These are phyloP conservation scores for Didymella keratinophila DNA, from an alignment of 2,329 filamentous ascomycete genomes.

Conservation along the genomic window DNA sequence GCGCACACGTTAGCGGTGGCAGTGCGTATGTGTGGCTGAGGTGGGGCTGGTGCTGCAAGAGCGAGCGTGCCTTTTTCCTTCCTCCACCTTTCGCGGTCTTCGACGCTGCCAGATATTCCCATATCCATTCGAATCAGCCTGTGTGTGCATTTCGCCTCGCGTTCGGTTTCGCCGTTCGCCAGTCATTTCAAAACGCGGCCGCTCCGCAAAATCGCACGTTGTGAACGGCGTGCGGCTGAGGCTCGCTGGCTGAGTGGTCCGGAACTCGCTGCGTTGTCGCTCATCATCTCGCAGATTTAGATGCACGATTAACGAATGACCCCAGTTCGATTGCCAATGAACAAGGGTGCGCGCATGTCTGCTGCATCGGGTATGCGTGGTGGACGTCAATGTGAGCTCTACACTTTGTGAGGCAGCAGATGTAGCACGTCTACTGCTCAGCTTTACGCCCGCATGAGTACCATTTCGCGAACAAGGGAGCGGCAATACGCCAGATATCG, in stretches of 20 bases:
- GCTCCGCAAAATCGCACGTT: background rate
- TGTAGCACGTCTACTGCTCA: background rate
- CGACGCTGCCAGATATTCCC: background rate
- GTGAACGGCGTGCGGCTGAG: background rate
- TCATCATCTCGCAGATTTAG: slow-evolving; percentile 1
- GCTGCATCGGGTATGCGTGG: slow-evolving; percentile 16
- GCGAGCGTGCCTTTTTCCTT: too few relatives aligned
- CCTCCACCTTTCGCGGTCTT: background rate
- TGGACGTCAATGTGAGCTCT: slow-evolving; percentile 9
- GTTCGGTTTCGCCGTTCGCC: background rate
- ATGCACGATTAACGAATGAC: slow-evolving; percentile 8
- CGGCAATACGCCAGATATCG: background rate
- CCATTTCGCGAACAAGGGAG: background rate
- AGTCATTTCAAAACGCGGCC: background rate
- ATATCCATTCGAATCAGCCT: background rate
- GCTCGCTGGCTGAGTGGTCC: slow-evolving; percentile 7
- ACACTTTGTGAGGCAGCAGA: background rate
- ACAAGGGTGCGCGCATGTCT: background rate
- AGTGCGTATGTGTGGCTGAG: background rate
- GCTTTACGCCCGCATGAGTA: background rate
- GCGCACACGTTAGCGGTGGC: background rate
- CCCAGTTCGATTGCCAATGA: background rate
- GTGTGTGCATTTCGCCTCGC: background rate
- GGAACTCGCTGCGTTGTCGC: slow-evolving; percentile 4
- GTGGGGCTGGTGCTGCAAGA: background rate